Percentiles rank a stretch among this genome's conserved stretches.
Conservation (phyloP, 768 basidiomycete species). For the Suillus variegatus region DNA sequence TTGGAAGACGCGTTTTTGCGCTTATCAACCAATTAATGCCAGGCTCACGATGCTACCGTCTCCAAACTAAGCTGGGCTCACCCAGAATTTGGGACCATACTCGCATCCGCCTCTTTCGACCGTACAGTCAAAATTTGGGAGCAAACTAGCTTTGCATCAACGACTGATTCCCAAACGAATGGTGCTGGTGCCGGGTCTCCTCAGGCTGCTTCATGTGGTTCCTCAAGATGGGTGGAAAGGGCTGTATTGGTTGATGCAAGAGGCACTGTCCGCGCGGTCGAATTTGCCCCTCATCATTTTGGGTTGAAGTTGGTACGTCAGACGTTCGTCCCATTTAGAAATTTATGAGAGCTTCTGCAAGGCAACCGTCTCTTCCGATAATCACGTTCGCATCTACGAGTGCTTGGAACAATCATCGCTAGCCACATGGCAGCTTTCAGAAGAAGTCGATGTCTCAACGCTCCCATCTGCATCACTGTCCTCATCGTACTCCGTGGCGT, state of each 20-base stretch:
- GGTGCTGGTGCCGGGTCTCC: conserved; percentile 19
- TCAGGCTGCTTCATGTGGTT: conserved; percentile 22
- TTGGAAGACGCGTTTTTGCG: conserved; percentile 3
- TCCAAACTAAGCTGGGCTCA: conserved; percentile 88
- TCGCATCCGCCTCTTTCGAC: conserved; percentile 89
- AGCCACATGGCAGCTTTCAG: conserved; percentile 70
- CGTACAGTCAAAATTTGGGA: conserved; percentile 94
- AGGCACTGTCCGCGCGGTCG: conserved; percentile 82
- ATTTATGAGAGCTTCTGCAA: conserved; percentile 29
- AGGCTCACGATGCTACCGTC: conserved; percentile 96
- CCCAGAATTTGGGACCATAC: conserved; percentile 85
- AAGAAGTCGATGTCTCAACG: conserved; percentile 73
- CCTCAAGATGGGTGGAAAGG: conserved; percentile 69
- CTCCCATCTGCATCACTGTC: conserved; percentile 47
- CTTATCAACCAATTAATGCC: conserved; percentile 9
- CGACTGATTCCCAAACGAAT: conserved; percentile 27
- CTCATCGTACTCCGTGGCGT: conserved; percentile 54
- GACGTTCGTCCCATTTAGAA: not conserved
- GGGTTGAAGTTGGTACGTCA: conserved; percentile 80
- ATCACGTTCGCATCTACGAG: conserved; percentile 85
- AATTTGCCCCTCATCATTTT: conserved; percentile 86
- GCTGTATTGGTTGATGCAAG: conserved; percentile 80
- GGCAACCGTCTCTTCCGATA: conserved; percentile 91
- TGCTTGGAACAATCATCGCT: conserved; percentile 76
- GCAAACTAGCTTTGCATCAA: conserved; percentile 43